Conservation (phyloP, 2,329 filamentous ascomycete species). For the Aaosphaeria pasadenensis region DNA sequence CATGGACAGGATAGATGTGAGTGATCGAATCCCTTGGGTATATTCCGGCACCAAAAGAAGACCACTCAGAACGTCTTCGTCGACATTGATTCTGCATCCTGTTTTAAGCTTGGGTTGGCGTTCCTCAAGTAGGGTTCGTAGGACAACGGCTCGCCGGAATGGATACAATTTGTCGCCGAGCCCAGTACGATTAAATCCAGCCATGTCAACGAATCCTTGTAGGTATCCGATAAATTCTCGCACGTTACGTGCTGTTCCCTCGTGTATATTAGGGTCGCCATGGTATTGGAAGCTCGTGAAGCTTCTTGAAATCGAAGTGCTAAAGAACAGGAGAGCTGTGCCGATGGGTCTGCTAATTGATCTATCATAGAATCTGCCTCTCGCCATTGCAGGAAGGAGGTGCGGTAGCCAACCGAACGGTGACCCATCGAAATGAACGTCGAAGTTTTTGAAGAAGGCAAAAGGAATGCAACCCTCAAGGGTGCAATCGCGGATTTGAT, state of each 20-base stretch:
- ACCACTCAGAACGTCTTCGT: slow-evolving; percentile 32
- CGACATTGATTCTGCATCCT: slow-evolving; percentile 26
- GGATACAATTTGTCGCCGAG: slow-evolving; percentile 24
- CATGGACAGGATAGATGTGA: slow-evolving; percentile 33
- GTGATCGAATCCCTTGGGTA: slow-evolving; percentile 30
- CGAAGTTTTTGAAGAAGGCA: slow-evolving; percentile 1
- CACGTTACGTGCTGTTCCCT: background rate
- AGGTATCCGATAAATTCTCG: slow-evolving; percentile 22
- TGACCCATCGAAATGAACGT: background rate
- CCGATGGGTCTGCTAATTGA: background rate
- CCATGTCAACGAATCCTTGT: slow-evolving; percentile 27
- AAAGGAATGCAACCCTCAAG: slow-evolving; percentile 1
- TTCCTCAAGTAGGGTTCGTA: slow-evolving; percentile 27
- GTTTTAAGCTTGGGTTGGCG: slow-evolving; percentile 27
- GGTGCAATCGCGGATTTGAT: slow-evolving; percentile 1
- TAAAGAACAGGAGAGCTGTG: background rate
- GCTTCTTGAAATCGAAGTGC: background rate
- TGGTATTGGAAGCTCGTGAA: background rate
- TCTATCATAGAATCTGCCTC: slow-evolving; percentile 1
- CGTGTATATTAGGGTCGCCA: background rate
- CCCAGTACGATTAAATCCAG: slow-evolving; percentile 24
- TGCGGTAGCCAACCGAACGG: slow-evolving; percentile 1
- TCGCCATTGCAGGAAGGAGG: background rate
- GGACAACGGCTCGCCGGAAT: slow-evolving; percentile 29
- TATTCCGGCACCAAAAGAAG: slow-evolving; percentile 30